Conservation (phyloP, 768 basidiomycete species). For the Trametes cubensis region DNA sequence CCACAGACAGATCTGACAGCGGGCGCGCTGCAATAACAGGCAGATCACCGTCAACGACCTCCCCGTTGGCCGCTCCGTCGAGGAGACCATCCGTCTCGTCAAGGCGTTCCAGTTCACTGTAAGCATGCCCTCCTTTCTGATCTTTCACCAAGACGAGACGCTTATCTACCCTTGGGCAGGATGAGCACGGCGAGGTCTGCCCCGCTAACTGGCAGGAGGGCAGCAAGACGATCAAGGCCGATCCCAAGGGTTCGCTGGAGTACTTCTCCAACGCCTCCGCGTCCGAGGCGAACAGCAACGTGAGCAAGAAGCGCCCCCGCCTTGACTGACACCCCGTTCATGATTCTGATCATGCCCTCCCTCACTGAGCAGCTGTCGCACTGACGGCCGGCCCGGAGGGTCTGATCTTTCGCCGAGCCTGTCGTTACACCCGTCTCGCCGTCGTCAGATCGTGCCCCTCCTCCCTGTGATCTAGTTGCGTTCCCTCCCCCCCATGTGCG, state of each 20-base stretch:
- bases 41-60: conserved; percentile 92
- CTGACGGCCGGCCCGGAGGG: conserved; percentile 22
- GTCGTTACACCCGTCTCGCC: conserved; percentile 12
- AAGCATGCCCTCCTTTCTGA: conserved; percentile 31
- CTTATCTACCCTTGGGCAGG: conserved; percentile 45
- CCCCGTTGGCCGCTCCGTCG: conserved; percentile 93
- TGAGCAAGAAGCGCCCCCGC: conserved; percentile 61
- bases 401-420: conserved; percentile 24
- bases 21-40: conserved; percentile 37
- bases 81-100: conserved; percentile 88
- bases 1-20: background rate
- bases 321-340: conserved; percentile 42
- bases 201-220: conserved; percentile 90
- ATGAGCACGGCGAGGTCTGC: conserved; percentile 90
- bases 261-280: conserved; percentile 55
- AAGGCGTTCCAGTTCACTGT: conserved; percentile 93
- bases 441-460: conserved; percentile 25
- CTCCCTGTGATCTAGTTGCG: conserved; percentile 25
- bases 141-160: background rate
- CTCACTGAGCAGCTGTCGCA: conserved; percentile 25
- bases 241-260: conserved; percentile 71
- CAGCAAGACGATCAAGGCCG: conserved; percentile 78
- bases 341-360: conserved; percentile 26
- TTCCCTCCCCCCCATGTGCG: conserved; percentile 4
- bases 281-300: conserved; percentile 41